Evolutionary conservation across 2,329 filamentous ascomycete genomes (phyloP), one percentile per base, ranked within the genome.

Genomic region (Colletotrichum sp.): DNA sequence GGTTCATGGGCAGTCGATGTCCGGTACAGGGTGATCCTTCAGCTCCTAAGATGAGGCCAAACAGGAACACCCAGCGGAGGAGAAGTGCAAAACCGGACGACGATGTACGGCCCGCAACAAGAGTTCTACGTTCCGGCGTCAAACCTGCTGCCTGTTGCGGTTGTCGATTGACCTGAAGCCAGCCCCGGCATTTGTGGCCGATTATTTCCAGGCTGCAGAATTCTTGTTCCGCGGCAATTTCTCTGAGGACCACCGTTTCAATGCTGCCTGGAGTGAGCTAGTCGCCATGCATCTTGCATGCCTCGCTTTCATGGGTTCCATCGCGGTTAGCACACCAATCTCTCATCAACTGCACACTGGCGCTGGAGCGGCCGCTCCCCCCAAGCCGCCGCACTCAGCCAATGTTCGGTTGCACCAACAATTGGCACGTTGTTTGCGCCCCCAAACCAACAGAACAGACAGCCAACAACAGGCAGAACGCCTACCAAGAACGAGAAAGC

Each of bases 1-100:
- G 74, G 74, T 76, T 76, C 57, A 59, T 36, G 74, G 73, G 64
- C 73, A 75, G n/a, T 73, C 28, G 55, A 12, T 59, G 32, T 60
- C 24, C 30, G 30, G 63, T 63, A 52, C 22, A 52, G 28, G 52
- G 28, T 59, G 72, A 62, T 59, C 68, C 60, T 60, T 32, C 60
- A 60, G 62, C n/a, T 16, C 36, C 48, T 26, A 28, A 70, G 55
- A 48, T 48, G 34, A 71, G 48, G 48, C 22, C 57, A 63, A 34
- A 64, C 59, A 26, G 24, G n/a, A 44, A 60, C n/a, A 39, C 26
- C 34, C 26, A 52, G 36, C 39, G 48, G 48, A 52, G 28, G n/a
- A 10, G 22, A 26, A 24, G 16, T 22, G n/a, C n/a, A 52, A 22
- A 39, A 30, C 26, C n/a, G 18, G 13, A 48, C 22, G n/a, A 64